Conservation (phyloP, 164 flowering plant species). For the Saururus chinensis region DNA sequence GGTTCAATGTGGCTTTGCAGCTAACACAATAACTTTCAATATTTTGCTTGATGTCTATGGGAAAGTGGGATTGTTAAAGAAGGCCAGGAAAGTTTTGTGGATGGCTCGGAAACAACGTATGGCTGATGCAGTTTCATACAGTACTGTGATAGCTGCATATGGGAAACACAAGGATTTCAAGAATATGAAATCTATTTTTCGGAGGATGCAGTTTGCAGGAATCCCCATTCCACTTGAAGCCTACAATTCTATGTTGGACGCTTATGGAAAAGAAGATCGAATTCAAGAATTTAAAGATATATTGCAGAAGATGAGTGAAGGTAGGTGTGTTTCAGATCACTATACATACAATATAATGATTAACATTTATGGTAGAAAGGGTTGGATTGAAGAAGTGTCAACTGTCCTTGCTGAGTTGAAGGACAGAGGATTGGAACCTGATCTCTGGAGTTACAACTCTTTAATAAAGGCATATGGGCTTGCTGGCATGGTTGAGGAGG, state of each 20-base stretch:
- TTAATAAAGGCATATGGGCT: constrained; percentile 91
- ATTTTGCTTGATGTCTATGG: constrained; percentile 78
- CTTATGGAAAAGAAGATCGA: constrained; percentile 72
- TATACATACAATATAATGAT: constrained; percentile 82
- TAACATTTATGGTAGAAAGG: constrained; percentile 75
- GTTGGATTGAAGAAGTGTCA: constrained; percentile 88
- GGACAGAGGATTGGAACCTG: constrained; percentile 53
- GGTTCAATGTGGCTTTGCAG: constrained; percentile 48
- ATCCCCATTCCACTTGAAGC: constrained; percentile 85
- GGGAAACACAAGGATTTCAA: constrained; percentile 52
- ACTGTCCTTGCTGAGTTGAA: constrained; percentile 53
- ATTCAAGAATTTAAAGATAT: constrained; percentile 55
- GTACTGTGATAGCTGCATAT: constrained; percentile 83
- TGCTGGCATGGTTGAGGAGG: constrained; percentile 91
- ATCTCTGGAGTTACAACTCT: constrained; percentile 85
- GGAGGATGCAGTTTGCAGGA: constrained; percentile 62
- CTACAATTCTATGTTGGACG: constrained; percentile 85
- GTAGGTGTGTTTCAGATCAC: constrained; percentile 42
- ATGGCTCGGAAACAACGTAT: constrained; percentile 56
- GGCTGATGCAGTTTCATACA: constrained; percentile 71
- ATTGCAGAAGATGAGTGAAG: constrained; percentile 53
- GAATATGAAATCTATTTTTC: constrained; percentile 47
- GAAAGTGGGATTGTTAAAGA: constrained; percentile 59
- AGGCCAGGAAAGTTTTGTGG: constrained; percentile 49
- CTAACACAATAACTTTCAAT: constrained; percentile 63